phyloP scores from a whole-genome alignment of 495 filamentous ascomycete species.

The Hypoxylon lienhwacheense region DNA sequence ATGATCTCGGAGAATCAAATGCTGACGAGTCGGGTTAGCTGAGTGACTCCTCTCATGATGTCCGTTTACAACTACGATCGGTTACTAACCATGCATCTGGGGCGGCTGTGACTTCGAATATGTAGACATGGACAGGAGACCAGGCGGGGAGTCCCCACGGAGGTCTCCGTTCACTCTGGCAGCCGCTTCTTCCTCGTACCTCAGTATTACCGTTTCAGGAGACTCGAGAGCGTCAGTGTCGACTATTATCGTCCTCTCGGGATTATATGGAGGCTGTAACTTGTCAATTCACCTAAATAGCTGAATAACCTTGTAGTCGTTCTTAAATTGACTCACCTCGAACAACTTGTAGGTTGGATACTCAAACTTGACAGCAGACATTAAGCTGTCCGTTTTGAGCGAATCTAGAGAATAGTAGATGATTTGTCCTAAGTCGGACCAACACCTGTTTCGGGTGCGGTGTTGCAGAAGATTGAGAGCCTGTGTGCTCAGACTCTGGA shows the following conservation, averaged over 20 bases:
- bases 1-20: conserved; percentile 51
- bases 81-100: conserved; percentile 52
- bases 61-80: neutral
- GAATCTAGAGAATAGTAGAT: conserved; percentile 9
- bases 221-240: conserved; percentile 52
- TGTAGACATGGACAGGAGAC: conserved; percentile 54
- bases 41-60: conserved; percentile 10
- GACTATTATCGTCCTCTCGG: conserved; percentile 53
- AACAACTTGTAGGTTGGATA: conserved; percentile 54
- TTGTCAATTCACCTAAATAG: conserved; percentile 6
- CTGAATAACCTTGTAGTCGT: neutral
- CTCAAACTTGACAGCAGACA: conserved; percentile 54
- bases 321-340: conserved; percentile 45
- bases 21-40: conserved; percentile 42
- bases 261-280: conserved; percentile 50
- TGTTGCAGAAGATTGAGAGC: conserved; percentile 29
- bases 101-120: conserved; percentile 49
- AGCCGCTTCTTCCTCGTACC: conserved; percentile 52
- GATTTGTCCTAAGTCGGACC: conserved; percentile 29
- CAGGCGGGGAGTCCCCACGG: conserved; percentile 51
- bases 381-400: conserved; percentile 46
- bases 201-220: conserved; percentile 52
- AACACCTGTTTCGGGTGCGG: conserved; percentile 40
- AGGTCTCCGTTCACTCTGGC: conserved; percentile 51
- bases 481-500: conserved; percentile 14